Conservation (phyloP, 495 filamentous ascomycete species). For the Pseudevernia furfuracea region DNA sequence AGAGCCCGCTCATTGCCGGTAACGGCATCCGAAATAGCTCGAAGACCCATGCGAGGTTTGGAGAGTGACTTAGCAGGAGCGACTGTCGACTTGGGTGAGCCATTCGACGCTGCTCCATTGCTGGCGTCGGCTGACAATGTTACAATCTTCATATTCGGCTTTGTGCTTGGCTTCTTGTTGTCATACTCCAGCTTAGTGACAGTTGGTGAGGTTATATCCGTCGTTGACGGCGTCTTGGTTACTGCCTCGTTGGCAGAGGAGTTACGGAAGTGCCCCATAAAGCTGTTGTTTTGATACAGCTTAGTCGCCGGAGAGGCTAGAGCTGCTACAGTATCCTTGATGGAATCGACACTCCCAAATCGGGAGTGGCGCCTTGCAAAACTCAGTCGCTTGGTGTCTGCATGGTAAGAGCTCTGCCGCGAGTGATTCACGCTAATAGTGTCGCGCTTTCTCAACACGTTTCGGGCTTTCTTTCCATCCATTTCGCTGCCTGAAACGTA, state of each 20-base stretch:
- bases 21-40: conserved; percentile 75
- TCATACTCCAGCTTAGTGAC: conserved; percentile 60
- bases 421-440: conserved; percentile 48
- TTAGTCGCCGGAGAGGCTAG: conserved; percentile 40
- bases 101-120: conserved; percentile 45
- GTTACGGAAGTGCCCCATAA: conserved; percentile 41
- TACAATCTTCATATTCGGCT: conserved; percentile 38
- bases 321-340: conserved; percentile 37
- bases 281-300: conserved; percentile 50
- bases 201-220: conserved; percentile 34
- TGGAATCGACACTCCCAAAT: conserved; percentile 63
- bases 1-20: conserved; percentile 53
- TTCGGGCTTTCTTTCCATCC: conserved; percentile 61
- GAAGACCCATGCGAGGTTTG: conserved; percentile 54
- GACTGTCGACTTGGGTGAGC: conserved; percentile 42
- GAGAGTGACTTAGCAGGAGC: conserved; percentile 38
- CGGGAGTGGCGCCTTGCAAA: conserved; percentile 65
- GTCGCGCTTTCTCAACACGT: conserved; percentile 74
- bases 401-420: conserved; percentile 62
- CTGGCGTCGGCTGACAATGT: conserved; percentile 41
- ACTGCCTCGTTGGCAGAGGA: conserved; percentile 36
- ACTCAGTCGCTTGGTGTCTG: conserved; percentile 50
- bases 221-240: conserved; percentile 24
- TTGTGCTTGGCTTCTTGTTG: conserved; percentile 25
- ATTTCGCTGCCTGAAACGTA: conserved; percentile 90